Evolutionary conservation across 768 basidiomycete species (phyloP).

Genomic region (Lenzites betulinus): DNA sequence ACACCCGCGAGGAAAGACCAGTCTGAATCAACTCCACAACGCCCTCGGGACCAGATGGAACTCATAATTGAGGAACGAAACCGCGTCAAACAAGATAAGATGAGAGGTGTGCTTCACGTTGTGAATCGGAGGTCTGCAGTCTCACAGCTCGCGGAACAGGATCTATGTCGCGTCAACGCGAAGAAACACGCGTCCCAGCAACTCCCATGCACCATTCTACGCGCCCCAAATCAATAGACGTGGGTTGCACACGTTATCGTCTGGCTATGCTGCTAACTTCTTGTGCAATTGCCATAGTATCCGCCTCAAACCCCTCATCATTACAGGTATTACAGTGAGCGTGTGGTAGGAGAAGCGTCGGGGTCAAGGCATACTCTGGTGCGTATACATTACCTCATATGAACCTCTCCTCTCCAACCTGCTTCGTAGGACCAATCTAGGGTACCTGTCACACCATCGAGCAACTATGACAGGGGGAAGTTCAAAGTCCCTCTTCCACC

Average conservation of each 20-base stretch:
- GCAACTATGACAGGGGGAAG: slow-evolving; percentile 12
- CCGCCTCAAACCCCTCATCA: slow-evolving; percentile 31
- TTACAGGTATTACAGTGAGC: slow-evolving; percentile 32
- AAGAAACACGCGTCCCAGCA: slow-evolving; percentile 23
- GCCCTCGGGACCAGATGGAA: slow-evolving; percentile 76
- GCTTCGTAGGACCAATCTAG: slow-evolving; percentile 12
- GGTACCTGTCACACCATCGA: slow-evolving; percentile 12
- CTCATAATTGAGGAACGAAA: slow-evolving; percentile 71
- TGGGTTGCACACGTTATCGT: slow-evolving; percentile 52
- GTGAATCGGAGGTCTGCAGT: not conserved
- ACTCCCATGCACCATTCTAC: slow-evolving; percentile 13
- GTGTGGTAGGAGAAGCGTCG: slow-evolving; percentile 31
- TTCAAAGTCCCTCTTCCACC: slow-evolving; percentile 23
- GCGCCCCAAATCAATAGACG: slow-evolving; percentile 17
- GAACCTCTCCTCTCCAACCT: not conserved
- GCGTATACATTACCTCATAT: not conserved
- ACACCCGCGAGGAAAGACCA: slow-evolving; percentile 70
- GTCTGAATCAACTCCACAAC: slow-evolving; percentile 50
- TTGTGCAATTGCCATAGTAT: slow-evolving; percentile 1
- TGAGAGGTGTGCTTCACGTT: slow-evolving; percentile 48
- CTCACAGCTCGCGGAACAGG: slow-evolving; percentile 8
- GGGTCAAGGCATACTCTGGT: slow-evolving; percentile 23
- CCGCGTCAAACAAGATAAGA: slow-evolving; percentile 49
- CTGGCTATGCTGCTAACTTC: not conserved
- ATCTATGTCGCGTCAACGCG: slow-evolving; percentile 27